Evolutionary conservation across 129 eudicot species (phyloP).

Genomic region (Flaveria linearis): DNA sequence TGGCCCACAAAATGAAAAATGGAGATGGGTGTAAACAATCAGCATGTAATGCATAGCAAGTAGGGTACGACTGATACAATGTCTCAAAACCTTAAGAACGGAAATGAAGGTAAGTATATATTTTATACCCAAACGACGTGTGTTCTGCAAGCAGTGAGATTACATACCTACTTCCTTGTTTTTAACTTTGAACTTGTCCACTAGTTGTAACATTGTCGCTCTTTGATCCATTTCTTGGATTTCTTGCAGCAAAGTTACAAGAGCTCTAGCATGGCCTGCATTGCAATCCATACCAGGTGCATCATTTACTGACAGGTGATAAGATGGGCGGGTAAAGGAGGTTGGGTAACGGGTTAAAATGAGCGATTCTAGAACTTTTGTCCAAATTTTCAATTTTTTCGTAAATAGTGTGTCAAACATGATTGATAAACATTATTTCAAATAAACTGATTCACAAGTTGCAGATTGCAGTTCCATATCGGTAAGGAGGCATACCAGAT

Average conservation of each 20-base stretch:
- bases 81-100: too few species aligned
- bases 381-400: neutral
- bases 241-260: conserved; percentile 74
- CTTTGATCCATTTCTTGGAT: conserved; percentile 81
- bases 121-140: neutral
- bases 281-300: conserved; percentile 30
- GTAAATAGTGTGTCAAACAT: neutral
- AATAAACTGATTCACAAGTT: neutral
- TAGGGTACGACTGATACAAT: neutral
- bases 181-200: conserved; percentile 81
- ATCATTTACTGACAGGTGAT: neutral
- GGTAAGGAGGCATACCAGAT: conserved; percentile 52
- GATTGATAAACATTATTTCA: neutral
- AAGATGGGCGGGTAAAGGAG: neutral
- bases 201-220: conserved; percentile 86
- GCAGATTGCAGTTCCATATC: conserved; percentile 4
- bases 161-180: conserved; percentile 67
- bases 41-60: conserved; percentile 1
- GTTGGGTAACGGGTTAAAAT: neutral
- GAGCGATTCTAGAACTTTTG: neutral
- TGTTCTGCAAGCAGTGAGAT: conserved; percentile 14
- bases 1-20: neutral
- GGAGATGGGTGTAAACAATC: conserved; percentile 2
- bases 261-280: conserved; percentile 72
- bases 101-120: neutral